Percentiles rank a stretch among this genome's conserved stretches.
Evolutionary conservation across 441 rosid species (phyloP).

Genomic region (Euphorbia corollata): DNA sequence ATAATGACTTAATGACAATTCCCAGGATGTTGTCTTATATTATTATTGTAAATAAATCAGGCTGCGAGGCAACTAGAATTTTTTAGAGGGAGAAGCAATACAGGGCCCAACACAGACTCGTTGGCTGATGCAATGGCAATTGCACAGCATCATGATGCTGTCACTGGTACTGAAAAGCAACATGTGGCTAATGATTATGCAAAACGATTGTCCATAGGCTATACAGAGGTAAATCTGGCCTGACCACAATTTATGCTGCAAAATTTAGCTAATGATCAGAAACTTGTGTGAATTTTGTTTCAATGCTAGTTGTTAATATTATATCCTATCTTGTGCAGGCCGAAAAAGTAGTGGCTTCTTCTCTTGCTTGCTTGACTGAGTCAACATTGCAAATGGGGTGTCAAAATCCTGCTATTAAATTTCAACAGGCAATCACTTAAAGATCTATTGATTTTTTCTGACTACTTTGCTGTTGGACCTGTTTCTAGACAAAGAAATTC

Average conservation of each 20-base stretch:
- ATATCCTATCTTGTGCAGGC: conserved; percentile 46
- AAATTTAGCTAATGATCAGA: neutral
- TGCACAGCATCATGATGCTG: conserved; percentile 98
- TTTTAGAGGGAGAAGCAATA: conserved; percentile 61
- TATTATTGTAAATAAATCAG: conserved; percentile 31
- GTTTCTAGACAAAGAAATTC: neutral
- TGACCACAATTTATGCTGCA: conserved; percentile 15
- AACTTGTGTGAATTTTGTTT: conserved; percentile 12
- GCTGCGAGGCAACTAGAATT: conserved; percentile 94
- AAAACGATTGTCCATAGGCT: conserved; percentile 83
- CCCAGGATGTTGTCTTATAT: conserved; percentile 10
- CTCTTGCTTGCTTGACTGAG: conserved; percentile 69
- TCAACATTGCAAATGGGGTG: conserved; percentile 31
- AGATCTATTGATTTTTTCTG: conserved; percentile 6
- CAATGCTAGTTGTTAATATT: conserved; percentile 3
- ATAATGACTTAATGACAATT: conserved; percentile 6
- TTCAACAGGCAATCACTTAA: conserved; percentile 63
- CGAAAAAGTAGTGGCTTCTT: conserved; percentile 73
- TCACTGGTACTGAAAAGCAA: conserved; percentile 87
- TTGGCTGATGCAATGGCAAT: conserved; percentile 91
- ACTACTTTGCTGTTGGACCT: conserved; percentile 2
- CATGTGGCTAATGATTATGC: conserved; percentile 98
- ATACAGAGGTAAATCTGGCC: conserved; percentile 50
- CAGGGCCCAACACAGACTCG: conserved; percentile 71
- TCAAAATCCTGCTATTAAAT: conserved; percentile 33